A percentile compares a stretch with the other conserved stretches of the same genome.
Evolutionary conservation across 2,329 filamentous ascomycete species (phyloP).

Genomic region (Daldinia sp.): DNA sequence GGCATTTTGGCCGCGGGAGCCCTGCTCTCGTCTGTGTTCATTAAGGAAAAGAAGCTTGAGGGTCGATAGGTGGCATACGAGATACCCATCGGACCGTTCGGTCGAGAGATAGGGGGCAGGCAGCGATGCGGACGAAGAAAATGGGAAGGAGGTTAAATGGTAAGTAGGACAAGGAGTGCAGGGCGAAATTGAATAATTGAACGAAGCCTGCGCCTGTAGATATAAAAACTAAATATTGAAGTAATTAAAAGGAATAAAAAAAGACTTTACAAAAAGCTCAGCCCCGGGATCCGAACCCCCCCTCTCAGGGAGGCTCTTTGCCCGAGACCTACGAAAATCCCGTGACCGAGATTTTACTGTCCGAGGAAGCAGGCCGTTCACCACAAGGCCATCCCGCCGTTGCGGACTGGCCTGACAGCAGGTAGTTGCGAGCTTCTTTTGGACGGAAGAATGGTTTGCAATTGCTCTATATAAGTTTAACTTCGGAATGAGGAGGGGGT

Average conservation of each 20-base stretch:
- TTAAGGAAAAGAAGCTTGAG: constrained; percentile 64
- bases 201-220: too few species aligned
- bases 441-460: too few species aligned
- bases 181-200: neutral
- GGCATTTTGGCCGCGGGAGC: constrained; percentile 50
- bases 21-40: constrained; percentile 56
- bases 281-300: neutral
- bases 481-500: too few species aligned
- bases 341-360: neutral
- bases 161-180: neutral
- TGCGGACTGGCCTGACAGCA: too few species aligned
- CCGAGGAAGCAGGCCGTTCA: neutral
- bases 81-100: too few species aligned
- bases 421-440: too few species aligned
- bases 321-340: neutral
- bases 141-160: neutral
- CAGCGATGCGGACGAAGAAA: neutral
- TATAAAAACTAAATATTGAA: neutral
- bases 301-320: neutral
- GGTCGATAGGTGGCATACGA: constrained; percentile 10
- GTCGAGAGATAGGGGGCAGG: neutral
- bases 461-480: too few species aligned
- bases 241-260: neutral
- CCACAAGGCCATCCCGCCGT: too few species aligned
- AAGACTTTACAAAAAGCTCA: neutral